phyloP scores from a whole-genome alignment of 1,284 basidiomycete genomes.

The Apiotrichum sp. region DNA sequence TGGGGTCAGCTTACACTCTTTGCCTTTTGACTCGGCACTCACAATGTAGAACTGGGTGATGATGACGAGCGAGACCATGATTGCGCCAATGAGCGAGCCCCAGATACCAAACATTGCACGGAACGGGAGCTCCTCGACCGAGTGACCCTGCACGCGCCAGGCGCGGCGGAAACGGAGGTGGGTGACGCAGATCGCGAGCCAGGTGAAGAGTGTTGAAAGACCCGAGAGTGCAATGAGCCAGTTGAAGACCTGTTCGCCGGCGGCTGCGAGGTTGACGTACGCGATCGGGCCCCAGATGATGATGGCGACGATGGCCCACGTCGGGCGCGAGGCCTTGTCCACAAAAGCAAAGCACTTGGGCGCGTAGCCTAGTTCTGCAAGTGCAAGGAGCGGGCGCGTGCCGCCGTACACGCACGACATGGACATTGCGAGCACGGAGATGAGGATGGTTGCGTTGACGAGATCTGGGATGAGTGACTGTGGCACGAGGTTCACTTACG shows the following conservation, averaged over 20 bases:
- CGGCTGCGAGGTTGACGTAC: constrained; percentile 45
- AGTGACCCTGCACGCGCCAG: constrained; percentile 44
- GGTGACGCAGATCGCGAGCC: constrained; percentile 31
- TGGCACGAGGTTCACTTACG: neutral
- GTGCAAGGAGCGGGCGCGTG: constrained; percentile 41
- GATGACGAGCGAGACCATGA: constrained; percentile 35
- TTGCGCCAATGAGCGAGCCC: constrained; percentile 49
- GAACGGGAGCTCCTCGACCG: constrained; percentile 50
- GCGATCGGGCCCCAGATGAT: constrained; percentile 44
- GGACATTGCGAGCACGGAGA: constrained; percentile 44
- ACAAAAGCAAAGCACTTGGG: constrained; percentile 49
- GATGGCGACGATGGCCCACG: constrained; percentile 47
- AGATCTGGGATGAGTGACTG: constrained; percentile 4
- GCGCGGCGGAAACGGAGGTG: constrained; percentile 48
- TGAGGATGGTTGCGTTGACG: constrained; percentile 17
- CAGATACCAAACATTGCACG: constrained; percentile 45
- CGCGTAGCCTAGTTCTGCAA: constrained; percentile 48
- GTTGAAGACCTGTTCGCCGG: constrained; percentile 33
- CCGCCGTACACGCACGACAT: constrained; percentile 45
- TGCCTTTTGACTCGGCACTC: neutral
- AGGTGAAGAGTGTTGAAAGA: constrained; percentile 53
- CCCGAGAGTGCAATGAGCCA: constrained; percentile 53
- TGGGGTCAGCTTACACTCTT: neutral
- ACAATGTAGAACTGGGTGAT: constrained; percentile 44
- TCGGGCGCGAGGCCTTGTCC: constrained; percentile 52